Conservation (phyloP, 257 asterid genomes). For the Thymus quinquecostatus region DNA sequence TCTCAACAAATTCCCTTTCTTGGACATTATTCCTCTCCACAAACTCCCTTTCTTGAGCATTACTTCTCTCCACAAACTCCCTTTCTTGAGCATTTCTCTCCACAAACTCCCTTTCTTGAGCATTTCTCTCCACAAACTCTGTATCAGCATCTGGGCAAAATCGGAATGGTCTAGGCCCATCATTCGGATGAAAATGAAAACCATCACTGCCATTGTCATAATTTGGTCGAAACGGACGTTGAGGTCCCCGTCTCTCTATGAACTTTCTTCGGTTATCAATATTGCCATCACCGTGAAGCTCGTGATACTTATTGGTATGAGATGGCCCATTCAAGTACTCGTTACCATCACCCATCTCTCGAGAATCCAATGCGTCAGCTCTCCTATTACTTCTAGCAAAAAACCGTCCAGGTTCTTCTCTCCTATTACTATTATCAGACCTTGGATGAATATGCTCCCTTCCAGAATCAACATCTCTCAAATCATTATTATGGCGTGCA, state of each 20-base stretch:
- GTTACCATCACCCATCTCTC: conserved; percentile 58
- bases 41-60: conserved; percentile 35
- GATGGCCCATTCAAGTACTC: conserved; percentile 58
- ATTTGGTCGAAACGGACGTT: conserved; percentile 57
- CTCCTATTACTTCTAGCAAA: conserved; percentile 60
- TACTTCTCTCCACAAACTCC: too few species aligned
- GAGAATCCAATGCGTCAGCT: conserved; percentile 56
- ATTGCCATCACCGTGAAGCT: conserved; percentile 51
- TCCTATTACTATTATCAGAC: conserved; percentile 51
- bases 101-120: too few species aligned
- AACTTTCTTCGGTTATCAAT: conserved; percentile 75
- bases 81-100: not conserved
- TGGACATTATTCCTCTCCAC: conserved; percentile 48
- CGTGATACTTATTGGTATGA: conserved; percentile 47
- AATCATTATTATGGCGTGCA: conserved; percentile 51
- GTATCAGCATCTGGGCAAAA: conserved; percentile 60
- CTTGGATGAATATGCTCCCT: conserved; percentile 61
- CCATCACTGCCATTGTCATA: conserved; percentile 53
- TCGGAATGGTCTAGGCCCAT: conserved; percentile 65
- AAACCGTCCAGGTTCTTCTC: conserved; percentile 53
- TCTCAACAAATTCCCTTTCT: conserved; percentile 51
- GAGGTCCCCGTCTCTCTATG: conserved; percentile 60
- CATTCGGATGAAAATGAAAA: conserved; percentile 56
- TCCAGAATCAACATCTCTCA: conserved; percentile 58
- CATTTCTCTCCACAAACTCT: too few species aligned